Base-by-base conservation (phyloP, 2,329 filamentous ascomycete species). In the Pseudocercospora macadamiae region DNA sequence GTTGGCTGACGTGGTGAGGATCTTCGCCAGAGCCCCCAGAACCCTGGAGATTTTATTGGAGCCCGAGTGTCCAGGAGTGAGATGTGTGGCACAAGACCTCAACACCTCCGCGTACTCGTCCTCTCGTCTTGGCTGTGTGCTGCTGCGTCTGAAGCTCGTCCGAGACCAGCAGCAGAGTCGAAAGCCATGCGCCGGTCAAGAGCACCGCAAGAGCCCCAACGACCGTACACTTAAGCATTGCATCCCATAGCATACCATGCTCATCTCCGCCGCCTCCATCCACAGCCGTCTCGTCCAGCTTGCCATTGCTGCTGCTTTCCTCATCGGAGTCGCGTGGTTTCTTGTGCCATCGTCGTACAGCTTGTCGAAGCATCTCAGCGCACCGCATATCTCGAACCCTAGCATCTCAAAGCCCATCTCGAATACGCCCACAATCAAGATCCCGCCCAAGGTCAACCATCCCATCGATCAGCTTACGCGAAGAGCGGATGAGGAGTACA, bases 391-490 rank as follows among this genome's bases (percentile, higher is more conserved):
- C 37, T 4, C 59, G n/a, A n/a, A n/a, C n/a, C n/a, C n/a, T n/a
- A n/a, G n/a, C n/a, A n/a, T n/a, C n/a, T n/a, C n/a, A 45, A 48
- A 54, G 23, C 44, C 45, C 36, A 37, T 25, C 54, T 32, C 30
- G 23, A 19, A 39, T 26, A 49, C 53, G 37, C 59, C 59, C 12
- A 55, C 55, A 26, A 47, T 52, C 57, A 57, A 39, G n/a, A 42
- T 54, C 47, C 48, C 57, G 45, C 64, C 68, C 45, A 64, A 57
- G 18, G 55, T 55, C 19, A 57, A 71, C 51, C 76, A 79, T 58
- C 74, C 75, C 0, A 77, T 77, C 54, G 74, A 78, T 48, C 61
- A 67, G 28, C 66, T 79, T 36, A 73, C 75, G 39, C 55, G 62
- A 18, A 60, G 66, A 10, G 76, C 74, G 45, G 70, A 78, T 57